phyloP scores from a whole-genome alignment of 2,329 filamentous ascomycete genomes.

The Cryphonectria japonica region DNA sequence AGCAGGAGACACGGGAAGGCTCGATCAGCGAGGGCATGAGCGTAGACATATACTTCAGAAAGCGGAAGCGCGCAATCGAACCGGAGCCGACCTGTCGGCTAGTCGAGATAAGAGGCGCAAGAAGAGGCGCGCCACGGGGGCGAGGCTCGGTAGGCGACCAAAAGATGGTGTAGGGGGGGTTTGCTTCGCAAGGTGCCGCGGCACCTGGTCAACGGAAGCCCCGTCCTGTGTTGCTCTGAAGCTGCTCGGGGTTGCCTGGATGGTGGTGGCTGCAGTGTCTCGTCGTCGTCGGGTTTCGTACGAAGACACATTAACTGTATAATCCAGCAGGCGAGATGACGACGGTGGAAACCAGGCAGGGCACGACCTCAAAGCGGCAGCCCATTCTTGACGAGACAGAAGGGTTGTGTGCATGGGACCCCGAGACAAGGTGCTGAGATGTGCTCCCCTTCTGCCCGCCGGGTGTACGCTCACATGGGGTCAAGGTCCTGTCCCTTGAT shows the following conservation, averaged over 20 bases:
- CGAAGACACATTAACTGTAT: not conserved
- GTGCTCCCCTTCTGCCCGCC: not conserved
- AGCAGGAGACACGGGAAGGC: conserved; percentile 12
- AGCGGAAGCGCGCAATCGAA: not conserved
- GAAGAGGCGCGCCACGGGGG: conserved; percentile 17
- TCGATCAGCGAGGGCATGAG: conserved; percentile 17
- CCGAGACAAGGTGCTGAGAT: conserved; percentile 19
- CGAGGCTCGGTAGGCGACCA: conserved; percentile 22
- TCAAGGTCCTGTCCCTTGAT: not conserved
- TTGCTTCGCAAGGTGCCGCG: not conserved
- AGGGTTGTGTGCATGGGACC: conserved; percentile 1
- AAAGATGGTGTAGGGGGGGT: conserved; percentile 10
- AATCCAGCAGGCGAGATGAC: conserved; percentile 17
- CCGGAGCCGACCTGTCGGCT: conserved; percentile 18
- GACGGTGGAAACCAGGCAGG: conserved; percentile 12
- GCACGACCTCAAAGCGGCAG: conserved; percentile 16
- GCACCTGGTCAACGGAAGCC: not conserved
- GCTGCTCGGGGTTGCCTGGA: not conserved
- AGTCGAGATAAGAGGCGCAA: conserved; percentile 20
- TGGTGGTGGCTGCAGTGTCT: not conserved
- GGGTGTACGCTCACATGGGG: not conserved
- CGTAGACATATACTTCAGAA: conserved; percentile 7
- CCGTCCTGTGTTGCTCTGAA: not conserved
- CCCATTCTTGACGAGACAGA: conserved; percentile 4
- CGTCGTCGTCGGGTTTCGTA: not conserved